Base-by-base conservation (phyloP, 306 rosid species). In the Aeschynomene evenia region DNA sequence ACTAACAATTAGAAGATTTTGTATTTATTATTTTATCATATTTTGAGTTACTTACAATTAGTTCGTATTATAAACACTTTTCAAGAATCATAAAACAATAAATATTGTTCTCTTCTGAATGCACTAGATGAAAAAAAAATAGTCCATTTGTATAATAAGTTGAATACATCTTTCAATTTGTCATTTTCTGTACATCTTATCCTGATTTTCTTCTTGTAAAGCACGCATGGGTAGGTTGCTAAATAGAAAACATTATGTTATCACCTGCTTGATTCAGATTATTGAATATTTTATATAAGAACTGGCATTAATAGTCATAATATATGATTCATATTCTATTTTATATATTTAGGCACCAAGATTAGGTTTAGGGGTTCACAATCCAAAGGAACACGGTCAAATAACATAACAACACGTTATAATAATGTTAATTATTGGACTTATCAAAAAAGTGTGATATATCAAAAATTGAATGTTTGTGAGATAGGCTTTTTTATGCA, bases 151-250 rank as follows among this genome's bases (percentile, higher is more conserved):
- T 22, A 73, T n/a, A 9, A 18, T 15, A 1, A 18, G 34, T 52
- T 63, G 63, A 50, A 62, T 9, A 51, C 39, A 9, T 62, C 22
- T 50, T n/a, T 50, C 20, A 46, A 14, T 3, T 56, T 55, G 45
- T 36, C 19, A 7, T 26, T 56, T 58, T 42, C 18, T 4, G 20
- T 18, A 21, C 1, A 63, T 57, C 28, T n/a, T 20, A 74, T 55
- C 59, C 48, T 14, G 7, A 12, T 26, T 45, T 56, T 75, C 7
- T 2, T 66, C 42, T 77, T 43, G 34, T 42, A 70, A 52, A 62
- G 33, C 59, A 70, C 77, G 66, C 67, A 70, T 15, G 70, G 20
- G 61, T 63, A 70, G 72, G 69, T 67, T 33, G 24, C 54, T 61
- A 15, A 52, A 62, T 68, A 3, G 55, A 68, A 56, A 68, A 26